Base-by-base conservation (phyloP, 2,329 filamentous ascomycete genomes). In the Camillea tinctor region DNA sequence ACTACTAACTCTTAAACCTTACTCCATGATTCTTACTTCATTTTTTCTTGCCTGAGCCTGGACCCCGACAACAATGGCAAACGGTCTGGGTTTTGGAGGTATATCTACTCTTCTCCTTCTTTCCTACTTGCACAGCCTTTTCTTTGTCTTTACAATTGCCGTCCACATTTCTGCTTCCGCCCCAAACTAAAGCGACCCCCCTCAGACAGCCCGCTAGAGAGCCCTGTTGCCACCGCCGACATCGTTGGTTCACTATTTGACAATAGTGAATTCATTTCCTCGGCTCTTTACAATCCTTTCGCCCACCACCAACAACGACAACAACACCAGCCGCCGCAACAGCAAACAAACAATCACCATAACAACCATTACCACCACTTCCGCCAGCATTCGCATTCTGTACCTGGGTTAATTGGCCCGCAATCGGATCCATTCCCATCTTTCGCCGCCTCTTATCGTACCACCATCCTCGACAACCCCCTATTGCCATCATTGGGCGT, bases 101-200 rank as follows among this genome's bases (percentile, higher is more conserved):
- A 44, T 44, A 44, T 11, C 17, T 44, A 44, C 2, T 17, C n/a
- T 44, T 44, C 36, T 44, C 11, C 5, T 44, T 44, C 13, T 15
- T n/a, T 44, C n/a, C 5, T 15, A 30, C 26, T 11, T 30, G 7
- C 7, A 4, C 6, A 15, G 5, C 36, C 17, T 15, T 15, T 44
- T n/a, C 36, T 44, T 44, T 44, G 13, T 44, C 22, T 52, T 53
- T 24, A 53, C 51, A 17, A 51, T 30, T 53, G 23, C 8, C n/a
- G 11, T 53, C 26, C 36, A 11, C 4, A 2, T 44, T 30, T 4
- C 26, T 30, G 62, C 59, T 51, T 20, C 13, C 40, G 52, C 50
- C 9, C 57, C 54, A 51, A 52, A 60, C 52, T 56, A 57, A 64
- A 50, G n/a, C n/a, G n/a, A n/a, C n/a, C n/a, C n/a, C 59, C 60